Evolutionary conservation across 2,329 filamentous ascomycete genomes (phyloP).

Genomic region (Phyllosticta capitalensis): DNA sequence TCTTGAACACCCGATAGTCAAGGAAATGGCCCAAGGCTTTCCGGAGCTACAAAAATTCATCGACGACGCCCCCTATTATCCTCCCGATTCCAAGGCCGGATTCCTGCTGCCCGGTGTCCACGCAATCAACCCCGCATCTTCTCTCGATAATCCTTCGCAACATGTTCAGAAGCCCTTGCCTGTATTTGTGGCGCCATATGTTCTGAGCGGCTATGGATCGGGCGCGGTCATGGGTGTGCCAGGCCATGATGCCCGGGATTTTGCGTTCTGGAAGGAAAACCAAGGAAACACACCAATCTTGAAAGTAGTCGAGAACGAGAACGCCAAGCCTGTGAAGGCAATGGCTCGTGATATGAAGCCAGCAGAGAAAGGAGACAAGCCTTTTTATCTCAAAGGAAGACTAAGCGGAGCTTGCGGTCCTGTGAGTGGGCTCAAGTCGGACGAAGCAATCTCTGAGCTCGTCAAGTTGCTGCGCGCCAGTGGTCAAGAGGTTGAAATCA

Average conservation of each 20-base stretch:
- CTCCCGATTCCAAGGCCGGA: slow-evolving; percentile 50
- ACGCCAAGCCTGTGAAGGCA: slow-evolving; percentile 17
- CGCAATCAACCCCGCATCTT: slow-evolving; percentile 35
- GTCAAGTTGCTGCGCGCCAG: slow-evolving; percentile 34
- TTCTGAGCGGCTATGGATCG: slow-evolving; percentile 75
- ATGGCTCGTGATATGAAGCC: not conserved
- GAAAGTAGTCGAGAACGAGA: slow-evolving; percentile 20
- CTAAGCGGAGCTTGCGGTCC: slow-evolving; percentile 57
- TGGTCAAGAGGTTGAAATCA: slow-evolving; percentile 42
- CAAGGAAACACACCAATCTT: slow-evolving; percentile 48
- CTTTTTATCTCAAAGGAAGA: slow-evolving; percentile 56
- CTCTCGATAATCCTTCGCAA: slow-evolving; percentile 43
- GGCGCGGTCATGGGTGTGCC: slow-evolving; percentile 90
- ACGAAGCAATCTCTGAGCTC: slow-evolving; percentile 52
- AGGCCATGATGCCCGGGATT: slow-evolving; percentile 69
- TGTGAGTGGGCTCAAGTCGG: slow-evolving; percentile 55
- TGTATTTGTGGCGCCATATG: slow-evolving; percentile 75
- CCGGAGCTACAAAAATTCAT: slow-evolving; percentile 58
- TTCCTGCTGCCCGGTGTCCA: slow-evolving; percentile 49
- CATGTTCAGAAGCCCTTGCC: slow-evolving; percentile 53
- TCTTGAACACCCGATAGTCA: slow-evolving; percentile 60
- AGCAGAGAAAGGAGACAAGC: slow-evolving; percentile 34
- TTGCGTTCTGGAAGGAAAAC: slow-evolving; percentile 71
- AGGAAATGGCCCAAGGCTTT: slow-evolving; percentile 50
- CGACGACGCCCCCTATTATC: slow-evolving; percentile 44